Base-by-base conservation (phyloP, 345 rosid genomes). In the Corymbia maculata region DNA sequence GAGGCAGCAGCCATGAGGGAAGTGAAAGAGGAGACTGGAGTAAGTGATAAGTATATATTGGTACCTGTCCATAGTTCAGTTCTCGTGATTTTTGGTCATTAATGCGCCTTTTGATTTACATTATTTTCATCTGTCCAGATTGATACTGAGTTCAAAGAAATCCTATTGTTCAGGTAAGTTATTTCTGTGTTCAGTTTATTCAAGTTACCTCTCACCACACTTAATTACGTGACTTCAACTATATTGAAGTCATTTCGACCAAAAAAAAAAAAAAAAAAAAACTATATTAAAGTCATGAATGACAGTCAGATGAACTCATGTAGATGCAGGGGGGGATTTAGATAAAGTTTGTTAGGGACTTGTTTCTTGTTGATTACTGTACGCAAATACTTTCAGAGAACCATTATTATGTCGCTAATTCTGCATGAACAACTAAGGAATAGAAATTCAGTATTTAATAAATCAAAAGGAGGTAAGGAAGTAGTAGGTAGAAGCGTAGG, bases 1-100 rank as follows among this genome's bases (percentile, higher is more conserved):
- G 92, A 90, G 42, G 87, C 44, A 21, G 97, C 96, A 85, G 96
- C 96, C 53, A 66, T 75, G 51, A 92, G 99, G 91, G 99, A 97
- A 94, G 97, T 95, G 66, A 96, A 95, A 92, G 98, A 97, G 92
- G 97, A 97, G 90, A 97, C 99, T 36, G 96, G 97, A 64, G 98
- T 96, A 91, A 90, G 97, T 89, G 85, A 55, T 87, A 22, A 87
- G 13, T 64, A 64, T 61, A 61, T 75, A 11, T 19, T 13, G 13
- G 13, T 42, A 75, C 49, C 36, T 64, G 84, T 42, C 84, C 49
- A 42, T 85, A 44, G 42, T 51, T 36, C 4, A 36, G n/a, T 36
- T 51, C 51, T 68, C 52, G 70, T 85, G 44, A 51, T 80, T 53
- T 52, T 64, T 75, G 36, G 26, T 70, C 36, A 75, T 68, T 59